Evolutionary conservation across 148 eudicot species (phyloP), one percentile per base, ranked within the genome.

Genomic region (Cornus controversa): DNA sequence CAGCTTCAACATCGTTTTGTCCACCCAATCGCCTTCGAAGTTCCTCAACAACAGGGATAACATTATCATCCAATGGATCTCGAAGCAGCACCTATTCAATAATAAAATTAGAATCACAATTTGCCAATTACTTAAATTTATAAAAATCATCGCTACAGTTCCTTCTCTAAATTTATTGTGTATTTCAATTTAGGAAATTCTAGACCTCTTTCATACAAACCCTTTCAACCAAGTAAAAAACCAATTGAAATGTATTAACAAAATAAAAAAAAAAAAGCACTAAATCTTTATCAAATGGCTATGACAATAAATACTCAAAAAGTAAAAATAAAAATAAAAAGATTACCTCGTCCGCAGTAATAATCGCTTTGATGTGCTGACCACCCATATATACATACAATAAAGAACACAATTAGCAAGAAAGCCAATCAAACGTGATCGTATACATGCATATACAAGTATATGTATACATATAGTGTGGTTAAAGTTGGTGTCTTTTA

Each of bases 341-440:
- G 10, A 4, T 40, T 86, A 92, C 97, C 94, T 92, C 97, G 66
- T 92, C 94, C 42, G 97, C 87, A 76, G 97, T 92, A 68, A 92
- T 85, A 67, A 92, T 92, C 28, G 97, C 97, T 86, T 92, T 92
- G 78, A 92, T 89, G 79, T 92, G 97, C 97, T 92, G 91, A 80
- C 26, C 63, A 70, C 11, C 82, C 53, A 74, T 15, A 80, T 42
- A 74, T 72, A 74, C 31, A 40, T 58, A 20, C n/a, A n/a, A 37
- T 73, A 23, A 60, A 23, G 14, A 74, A 34, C 73, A 47, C 23
- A 67, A 60, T 57, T 6, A 79, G 70, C 54, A 68, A 57, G 20
- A 18, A 69, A 73, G 63, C 16, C 77, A 34, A 68, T 16, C 72
- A 79, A 80, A 31, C 47, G 66, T n/a, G n/a, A n/a, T n/a, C 25